A percentile compares a stretch with the other conserved stretches of the same genome.
Evolutionary conservation across 768 basidiomycete genomes (phyloP).

Genomic region (Trametes coccinea): DNA sequence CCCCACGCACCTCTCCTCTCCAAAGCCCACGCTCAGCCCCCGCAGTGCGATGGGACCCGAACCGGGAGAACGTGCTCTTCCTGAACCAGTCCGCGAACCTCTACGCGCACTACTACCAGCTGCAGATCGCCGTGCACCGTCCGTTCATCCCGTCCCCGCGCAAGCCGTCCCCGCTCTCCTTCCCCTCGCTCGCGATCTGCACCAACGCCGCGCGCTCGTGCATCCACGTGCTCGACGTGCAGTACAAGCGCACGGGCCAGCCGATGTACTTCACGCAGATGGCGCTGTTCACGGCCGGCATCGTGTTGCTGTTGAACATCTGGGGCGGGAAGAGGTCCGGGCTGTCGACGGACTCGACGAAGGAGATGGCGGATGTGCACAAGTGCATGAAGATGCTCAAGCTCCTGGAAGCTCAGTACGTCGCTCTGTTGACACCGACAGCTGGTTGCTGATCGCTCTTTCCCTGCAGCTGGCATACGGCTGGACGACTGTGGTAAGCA

Average conservation of each 20-base stretch:
- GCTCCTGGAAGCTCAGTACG: conserved; percentile 38
- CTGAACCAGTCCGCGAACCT: conserved; percentile 61
- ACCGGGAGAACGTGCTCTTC: conserved; percentile 41
- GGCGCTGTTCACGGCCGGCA: conserved; percentile 43
- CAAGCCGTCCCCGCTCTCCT: conserved; percentile 39
- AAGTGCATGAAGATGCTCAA: conserved; percentile 46
- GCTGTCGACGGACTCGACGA: conserved; percentile 36
- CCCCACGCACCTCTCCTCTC: too few species aligned
- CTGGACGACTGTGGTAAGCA: conserved; percentile 51
- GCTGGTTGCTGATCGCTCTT: background rate
- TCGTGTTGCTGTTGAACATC: conserved; percentile 50
- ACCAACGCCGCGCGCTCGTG: conserved; percentile 53
- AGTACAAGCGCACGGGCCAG: conserved; percentile 31
- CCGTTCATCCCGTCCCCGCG: conserved; percentile 51
- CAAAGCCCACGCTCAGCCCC: background rate
- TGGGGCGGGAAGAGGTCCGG: conserved; percentile 46
- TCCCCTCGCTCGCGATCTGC: conserved; percentile 58
- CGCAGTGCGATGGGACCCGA: conserved; percentile 47
- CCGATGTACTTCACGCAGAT: conserved; percentile 36
- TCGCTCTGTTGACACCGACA: background rate
- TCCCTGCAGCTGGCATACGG: conserved; percentile 44
- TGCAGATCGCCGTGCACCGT: conserved; percentile 57
- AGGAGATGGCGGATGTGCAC: conserved; percentile 47
- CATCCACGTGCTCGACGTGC: conserved; percentile 47
- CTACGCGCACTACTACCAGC: conserved; percentile 54